A percentile compares a stretch with the other conserved stretches of the same genome.
These are phyloP conservation scores for Pterocarpus macrocarpus DNA, from an alignment of 306 rosid genomes.

Conservation along the genomic window DNA sequence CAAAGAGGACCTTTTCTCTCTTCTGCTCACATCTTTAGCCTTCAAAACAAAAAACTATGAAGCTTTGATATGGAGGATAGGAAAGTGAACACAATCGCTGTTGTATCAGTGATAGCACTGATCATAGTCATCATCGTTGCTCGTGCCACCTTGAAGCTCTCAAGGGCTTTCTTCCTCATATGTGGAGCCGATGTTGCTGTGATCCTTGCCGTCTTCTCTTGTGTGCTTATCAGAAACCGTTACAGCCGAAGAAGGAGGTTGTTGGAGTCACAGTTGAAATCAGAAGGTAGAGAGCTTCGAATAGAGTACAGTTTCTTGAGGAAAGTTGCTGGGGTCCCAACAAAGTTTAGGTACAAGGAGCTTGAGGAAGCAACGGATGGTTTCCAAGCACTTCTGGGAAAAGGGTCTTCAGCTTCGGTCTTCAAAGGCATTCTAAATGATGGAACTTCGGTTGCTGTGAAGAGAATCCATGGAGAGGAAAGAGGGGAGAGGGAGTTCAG, in stretches of 20 bases:
- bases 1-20: not conserved
- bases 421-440: constrained; percentile 84
- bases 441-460: constrained; percentile 86
- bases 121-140: constrained; percentile 59
- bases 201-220: constrained; percentile 66
- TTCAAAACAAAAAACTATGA: constrained; percentile 43
- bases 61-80: constrained; percentile 76
- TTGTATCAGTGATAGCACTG: constrained; percentile 53
- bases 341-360: constrained; percentile 76
- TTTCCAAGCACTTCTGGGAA: constrained; percentile 68
- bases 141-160: constrained; percentile 58
- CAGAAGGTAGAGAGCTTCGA: constrained; percentile 89
- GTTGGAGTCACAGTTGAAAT: constrained; percentile 58
- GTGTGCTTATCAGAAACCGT: constrained; percentile 60
- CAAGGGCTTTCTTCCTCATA: constrained; percentile 74
- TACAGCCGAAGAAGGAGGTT: constrained; percentile 59
- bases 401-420: constrained; percentile 81
- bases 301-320: constrained; percentile 89
- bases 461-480: constrained; percentile 67
- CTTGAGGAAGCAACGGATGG: constrained; percentile 85
- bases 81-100: constrained; percentile 60
- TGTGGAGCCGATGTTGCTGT: constrained; percentile 72
- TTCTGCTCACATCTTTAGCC: constrained; percentile 5
- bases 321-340: constrained; percentile 88
- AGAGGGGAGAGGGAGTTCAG: constrained; percentile 79